These are phyloP conservation scores for Populus nigra DNA, from an alignment of 345 rosid genomes.

Conservation along the genomic window DNA sequence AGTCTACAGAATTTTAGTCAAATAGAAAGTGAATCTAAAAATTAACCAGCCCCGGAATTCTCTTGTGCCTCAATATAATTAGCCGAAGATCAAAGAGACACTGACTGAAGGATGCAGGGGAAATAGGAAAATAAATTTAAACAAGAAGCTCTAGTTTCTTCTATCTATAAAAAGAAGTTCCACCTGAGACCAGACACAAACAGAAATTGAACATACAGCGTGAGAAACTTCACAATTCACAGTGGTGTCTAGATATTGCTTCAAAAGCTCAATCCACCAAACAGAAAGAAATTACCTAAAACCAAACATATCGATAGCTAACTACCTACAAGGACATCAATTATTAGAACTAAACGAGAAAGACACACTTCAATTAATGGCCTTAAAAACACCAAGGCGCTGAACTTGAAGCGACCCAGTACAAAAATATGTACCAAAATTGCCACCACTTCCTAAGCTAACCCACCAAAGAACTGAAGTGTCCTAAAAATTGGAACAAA, in stretches of 20 bases:
- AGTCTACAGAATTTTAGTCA: slow-evolving; percentile 16
- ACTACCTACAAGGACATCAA: not conserved
- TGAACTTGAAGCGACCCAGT: slow-evolving; percentile 16
- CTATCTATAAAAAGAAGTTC: slow-evolving; percentile 18
- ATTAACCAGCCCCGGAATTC: slow-evolving; percentile 22
- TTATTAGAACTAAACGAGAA: slow-evolving; percentile 14
- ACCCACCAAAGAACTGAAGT: slow-evolving; percentile 26
- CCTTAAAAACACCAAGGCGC: slow-evolving; percentile 19
- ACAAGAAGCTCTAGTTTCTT: not conserved
- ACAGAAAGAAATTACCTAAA: not conserved
- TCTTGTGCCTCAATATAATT: slow-evolving; percentile 22
- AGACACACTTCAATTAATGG: slow-evolving; percentile 19
- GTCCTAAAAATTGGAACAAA: slow-evolving; percentile 23
- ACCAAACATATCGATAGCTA: slow-evolving; percentile 5
- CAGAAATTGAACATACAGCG: slow-evolving; percentile 18
- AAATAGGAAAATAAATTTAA: not conserved
- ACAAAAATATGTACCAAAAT: slow-evolving; percentile 19
- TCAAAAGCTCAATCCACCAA: slow-evolving; percentile 23
- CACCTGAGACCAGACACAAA: slow-evolving; percentile 1
- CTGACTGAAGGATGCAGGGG: slow-evolving; percentile 9
- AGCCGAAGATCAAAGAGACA: slow-evolving; percentile 22
- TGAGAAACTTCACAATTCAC: slow-evolving; percentile 17
- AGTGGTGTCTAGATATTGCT: slow-evolving; percentile 6
- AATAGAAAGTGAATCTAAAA: slow-evolving; percentile 20
- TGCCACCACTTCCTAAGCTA: slow-evolving; percentile 36